Percentiles rank a stretch among this genome's conserved stretches.
Evolutionary conservation across 805 yeast species (phyloP).

Genomic region (Yamadazyma phyllophila): DNA sequence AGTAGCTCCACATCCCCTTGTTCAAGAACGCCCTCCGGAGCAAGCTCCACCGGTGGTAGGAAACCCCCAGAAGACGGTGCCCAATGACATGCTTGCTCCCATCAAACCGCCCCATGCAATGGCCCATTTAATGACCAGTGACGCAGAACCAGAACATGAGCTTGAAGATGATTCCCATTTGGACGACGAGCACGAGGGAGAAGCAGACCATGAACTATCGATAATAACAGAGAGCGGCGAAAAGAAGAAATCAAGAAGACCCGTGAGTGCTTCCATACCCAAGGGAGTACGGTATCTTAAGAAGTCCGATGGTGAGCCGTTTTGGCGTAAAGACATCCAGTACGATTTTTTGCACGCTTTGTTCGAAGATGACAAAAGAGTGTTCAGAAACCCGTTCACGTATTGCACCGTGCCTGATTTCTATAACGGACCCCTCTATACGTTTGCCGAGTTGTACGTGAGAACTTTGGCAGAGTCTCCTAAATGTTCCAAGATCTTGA

Average conservation of each 20-base stretch:
- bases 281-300: constrained; percentile 61
- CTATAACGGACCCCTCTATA: constrained; percentile 46
- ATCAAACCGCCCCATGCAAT: neutral
- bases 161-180: constrained; percentile 10
- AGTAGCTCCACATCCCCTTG: too few species aligned
- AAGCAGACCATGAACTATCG: constrained; percentile 2
- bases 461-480: constrained; percentile 78
- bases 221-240: constrained; percentile 11
- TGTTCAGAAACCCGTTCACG: constrained; percentile 65
- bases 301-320: constrained; percentile 88
- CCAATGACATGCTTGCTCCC: neutral
- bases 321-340: constrained; percentile 86
- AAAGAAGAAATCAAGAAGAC: constrained; percentile 19
- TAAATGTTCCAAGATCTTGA: constrained; percentile 77
- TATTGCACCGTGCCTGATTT: constrained; percentile 37
- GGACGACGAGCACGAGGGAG: constrained; percentile 15
- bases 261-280: constrained; percentile 18
- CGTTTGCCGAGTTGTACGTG: constrained; percentile 82
- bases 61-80: too few species aligned
- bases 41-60: too few species aligned
- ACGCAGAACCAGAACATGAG: constrained; percentile 7
- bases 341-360: constrained; percentile 68
- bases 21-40: too few species aligned
- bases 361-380: constrained; percentile 59
- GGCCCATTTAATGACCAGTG: constrained; percentile 2